These are phyloP conservation scores for Oenanthe sinensis DNA, from an alignment of 129 eudicot species.

Conservation along the genomic window DNA sequence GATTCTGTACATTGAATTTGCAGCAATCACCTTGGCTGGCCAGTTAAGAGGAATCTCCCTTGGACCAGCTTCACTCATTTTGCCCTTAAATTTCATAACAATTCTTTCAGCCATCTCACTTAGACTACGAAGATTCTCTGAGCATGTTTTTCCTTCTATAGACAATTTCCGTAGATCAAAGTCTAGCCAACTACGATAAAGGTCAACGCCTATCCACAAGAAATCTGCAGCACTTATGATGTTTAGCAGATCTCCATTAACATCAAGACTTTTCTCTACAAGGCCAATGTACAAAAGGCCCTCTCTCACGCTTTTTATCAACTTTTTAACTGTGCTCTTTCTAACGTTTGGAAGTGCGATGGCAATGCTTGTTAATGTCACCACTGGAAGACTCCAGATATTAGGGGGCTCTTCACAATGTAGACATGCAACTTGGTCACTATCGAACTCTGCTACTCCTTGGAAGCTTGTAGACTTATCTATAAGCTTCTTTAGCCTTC, in stretches of 20 bases:
- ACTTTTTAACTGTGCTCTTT: not conserved
- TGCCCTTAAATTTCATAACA: slow-evolving; percentile 7
- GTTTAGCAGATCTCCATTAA: not conserved
- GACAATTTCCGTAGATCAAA: slow-evolving; percentile 10
- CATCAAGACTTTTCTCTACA: slow-evolving; percentile 16
- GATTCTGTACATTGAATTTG: slow-evolving; percentile 28
- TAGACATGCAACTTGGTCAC: not conserved
- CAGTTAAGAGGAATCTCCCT: slow-evolving; percentile 8
- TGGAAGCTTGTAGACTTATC: slow-evolving; percentile 11
- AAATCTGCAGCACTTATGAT: slow-evolving; percentile 12
- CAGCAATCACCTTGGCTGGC: slow-evolving; percentile 18
- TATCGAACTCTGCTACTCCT: slow-evolving; percentile 15
- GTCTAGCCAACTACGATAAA: slow-evolving; percentile 20
- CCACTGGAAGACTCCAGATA: slow-evolving; percentile 15
- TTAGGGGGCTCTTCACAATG: not conserved
- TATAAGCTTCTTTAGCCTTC: not conserved
- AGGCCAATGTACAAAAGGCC: slow-evolving; percentile 20
- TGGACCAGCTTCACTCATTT: slow-evolving; percentile 1
- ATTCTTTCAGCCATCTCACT: slow-evolving; percentile 8
- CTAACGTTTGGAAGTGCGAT: slow-evolving; percentile 15
- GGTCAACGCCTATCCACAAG: slow-evolving; percentile 22
- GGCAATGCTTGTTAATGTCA: slow-evolving; percentile 21
- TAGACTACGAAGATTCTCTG: slow-evolving; percentile 15
- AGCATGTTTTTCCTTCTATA: slow-evolving; percentile 8
- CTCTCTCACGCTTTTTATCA: slow-evolving; percentile 12